These are phyloP conservation scores for Hymenoscyphus fructigenus DNA, from an alignment of 2,329 filamentous ascomycete genomes.

Conservation along the genomic window DNA sequence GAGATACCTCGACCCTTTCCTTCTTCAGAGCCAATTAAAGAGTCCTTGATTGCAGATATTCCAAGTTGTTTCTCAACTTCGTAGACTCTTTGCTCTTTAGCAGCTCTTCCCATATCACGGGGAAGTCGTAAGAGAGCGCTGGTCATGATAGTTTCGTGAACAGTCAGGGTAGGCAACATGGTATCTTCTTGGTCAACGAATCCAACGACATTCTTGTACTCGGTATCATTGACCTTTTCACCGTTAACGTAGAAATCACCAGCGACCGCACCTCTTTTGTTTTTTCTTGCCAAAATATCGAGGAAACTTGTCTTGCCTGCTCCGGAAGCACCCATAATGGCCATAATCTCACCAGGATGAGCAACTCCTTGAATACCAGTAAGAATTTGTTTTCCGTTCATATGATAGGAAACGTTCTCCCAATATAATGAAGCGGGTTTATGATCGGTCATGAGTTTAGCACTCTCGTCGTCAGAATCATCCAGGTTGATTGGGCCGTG, in stretches of 20 bases:
- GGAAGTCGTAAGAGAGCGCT: slow-evolving; percentile 92
- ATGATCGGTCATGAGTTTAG: slow-evolving; percentile 86
- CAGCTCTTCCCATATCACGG: slow-evolving; percentile 78
- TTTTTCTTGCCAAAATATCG: slow-evolving; percentile 94
- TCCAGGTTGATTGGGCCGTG: slow-evolving; percentile 79
- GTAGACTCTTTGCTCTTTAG: slow-evolving; percentile 88
- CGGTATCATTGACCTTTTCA: slow-evolving; percentile 77
- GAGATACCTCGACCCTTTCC: slow-evolving; percentile 93
- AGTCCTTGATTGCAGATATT: slow-evolving; percentile 90
- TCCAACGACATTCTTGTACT: slow-evolving; percentile 89
- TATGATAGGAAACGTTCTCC: slow-evolving; percentile 78
- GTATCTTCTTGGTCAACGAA: slow-evolving; percentile 99
- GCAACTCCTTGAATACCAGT: slow-evolving; percentile 78
- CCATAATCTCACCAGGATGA: slow-evolving; percentile 92
- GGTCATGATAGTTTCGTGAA: slow-evolving; percentile 95
- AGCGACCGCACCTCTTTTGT: slow-evolving; percentile 77
- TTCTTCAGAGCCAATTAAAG: slow-evolving; percentile 94
- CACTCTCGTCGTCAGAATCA: slow-evolving; percentile 83
- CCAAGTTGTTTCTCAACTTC: slow-evolving; percentile 96
- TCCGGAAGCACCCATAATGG: slow-evolving; percentile 97
- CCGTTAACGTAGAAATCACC: slow-evolving; percentile 94
- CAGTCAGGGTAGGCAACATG: slow-evolving; percentile 91
- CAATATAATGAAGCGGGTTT: slow-evolving; percentile 88
- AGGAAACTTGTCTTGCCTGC: slow-evolving; percentile 97
- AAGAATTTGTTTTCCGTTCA: slow-evolving; percentile 88